Evolutionary conservation across 2,329 filamentous ascomycete species (phyloP), one percentile per base, ranked within the genome.

Genomic region (Furcasterigmium furcatum): DNA sequence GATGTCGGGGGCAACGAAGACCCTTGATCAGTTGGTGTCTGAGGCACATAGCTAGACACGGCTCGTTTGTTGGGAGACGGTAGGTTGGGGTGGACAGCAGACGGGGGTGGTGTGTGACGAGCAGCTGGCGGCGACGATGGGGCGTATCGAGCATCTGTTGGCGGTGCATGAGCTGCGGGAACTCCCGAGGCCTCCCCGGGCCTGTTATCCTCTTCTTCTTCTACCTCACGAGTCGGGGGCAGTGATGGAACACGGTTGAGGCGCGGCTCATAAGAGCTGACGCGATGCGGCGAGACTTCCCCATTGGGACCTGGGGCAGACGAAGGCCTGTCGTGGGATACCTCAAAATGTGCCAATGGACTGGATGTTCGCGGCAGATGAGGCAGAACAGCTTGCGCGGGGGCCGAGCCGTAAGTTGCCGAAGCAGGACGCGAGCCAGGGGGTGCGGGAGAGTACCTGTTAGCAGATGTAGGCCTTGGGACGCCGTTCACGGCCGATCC

Each of bases 321-420:
- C 40, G 61, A 59, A 8, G 64, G 48, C 38, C 66, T 65, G 25
- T 71, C 68, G 44, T 70, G 67, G 8, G 69, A 71, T 10, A 73
- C 70, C 58, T 85, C 82, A 47, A 82, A 84, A 53, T 85, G 80
- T 6, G 82, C 82, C 47, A 85, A 61, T 1, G 82, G 82, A 52
- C 82, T 86, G 2, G 82, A 85, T 2, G 82, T 85, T 51, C 82
- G 71, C 9, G 82, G 82, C 50, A 81, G 74, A 55, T 85, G 80
- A 39, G 79, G 68, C 34, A 84, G 65, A 30, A 72, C 61, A 13
- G 77, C 66, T 21, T 74, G 70, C 9, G 72, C 63, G 1, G 66
- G 59, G 18, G 62, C 64, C 7, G 66, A 55, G 21, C 63, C 62
- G 16, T 68, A 70, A 16, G 77, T 74, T 38, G 62, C 68, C n/a